Percentiles rank a stretch among this genome's conserved stretches.
phyloP scores from a whole-genome alignment of 257 asterid species.

The Verbascum thapsus region DNA sequence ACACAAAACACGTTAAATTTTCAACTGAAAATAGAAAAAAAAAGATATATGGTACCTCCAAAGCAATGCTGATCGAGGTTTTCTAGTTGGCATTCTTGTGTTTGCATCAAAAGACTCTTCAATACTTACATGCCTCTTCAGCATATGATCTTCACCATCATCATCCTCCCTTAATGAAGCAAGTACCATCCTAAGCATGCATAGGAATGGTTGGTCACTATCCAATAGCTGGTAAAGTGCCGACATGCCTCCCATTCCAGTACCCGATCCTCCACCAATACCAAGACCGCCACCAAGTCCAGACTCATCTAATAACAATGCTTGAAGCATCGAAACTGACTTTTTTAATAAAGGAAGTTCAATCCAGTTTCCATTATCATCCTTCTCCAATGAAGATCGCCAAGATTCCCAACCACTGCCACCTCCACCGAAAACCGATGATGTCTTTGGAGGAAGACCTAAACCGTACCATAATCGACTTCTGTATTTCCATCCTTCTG shows the following conservation, averaged over 20 bases:
- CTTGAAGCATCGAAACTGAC: conserved; percentile 94
- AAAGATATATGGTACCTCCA: conserved; percentile 74
- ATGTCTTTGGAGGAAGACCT: conserved; percentile 61
- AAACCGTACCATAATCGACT: conserved; percentile 95
- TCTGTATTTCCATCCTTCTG: conserved; percentile 97
- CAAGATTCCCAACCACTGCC: conserved; percentile 99
- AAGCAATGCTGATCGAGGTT: conserved; percentile 87
- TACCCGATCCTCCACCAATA: conserved; percentile 99
- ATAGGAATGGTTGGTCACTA: conserved; percentile 96
- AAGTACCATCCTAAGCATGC: conserved; percentile 99
- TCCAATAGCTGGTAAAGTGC: conserved; percentile 92
- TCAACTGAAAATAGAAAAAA: conserved; percentile 7
- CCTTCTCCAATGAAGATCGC: conserved; percentile 86
- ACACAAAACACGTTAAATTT: conserved; percentile 11
- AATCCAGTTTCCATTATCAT: conserved; percentile 81
- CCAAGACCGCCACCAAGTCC: conserved; percentile 99
- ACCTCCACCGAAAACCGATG: conserved; percentile 76
- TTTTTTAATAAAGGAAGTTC: conserved; percentile 90
- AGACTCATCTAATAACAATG: conserved; percentile 89
- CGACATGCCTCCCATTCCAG: conserved; percentile 99
- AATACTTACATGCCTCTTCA: conserved; percentile 51
- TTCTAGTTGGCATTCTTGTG: conserved; percentile 65
- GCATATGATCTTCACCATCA: conserved; percentile 76
- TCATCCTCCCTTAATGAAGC: conserved; percentile 91
- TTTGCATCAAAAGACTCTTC: conserved; percentile 68